phyloP scores from a whole-genome alignment of 169 alveolate genomes.

The Cryptosporidium muris region DNA sequence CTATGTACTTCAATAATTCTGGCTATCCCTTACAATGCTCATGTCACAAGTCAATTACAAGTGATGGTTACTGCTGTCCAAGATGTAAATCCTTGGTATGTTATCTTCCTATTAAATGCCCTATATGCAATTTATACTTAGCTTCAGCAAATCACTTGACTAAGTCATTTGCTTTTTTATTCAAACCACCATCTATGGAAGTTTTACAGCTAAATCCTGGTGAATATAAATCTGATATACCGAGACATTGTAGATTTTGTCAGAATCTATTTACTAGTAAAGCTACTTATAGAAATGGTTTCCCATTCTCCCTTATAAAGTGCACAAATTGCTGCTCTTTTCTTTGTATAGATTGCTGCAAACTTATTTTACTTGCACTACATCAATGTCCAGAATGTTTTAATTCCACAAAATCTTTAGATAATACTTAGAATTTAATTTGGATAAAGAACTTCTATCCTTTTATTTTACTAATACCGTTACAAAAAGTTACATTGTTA shows the following conservation, averaged over 20 bases:
- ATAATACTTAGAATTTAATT: background rate
- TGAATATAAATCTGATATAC: background rate
- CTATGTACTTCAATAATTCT: constrained; percentile 17
- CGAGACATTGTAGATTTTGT: constrained; percentile 16
- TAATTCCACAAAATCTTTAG: background rate
- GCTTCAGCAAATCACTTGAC: constrained; percentile 57
- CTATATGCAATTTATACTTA: constrained; percentile 38
- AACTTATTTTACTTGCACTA: constrained; percentile 19
- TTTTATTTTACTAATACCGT: background rate
- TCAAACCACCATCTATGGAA: constrained; percentile 27
- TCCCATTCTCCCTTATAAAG: background rate
- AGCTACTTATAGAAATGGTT: background rate
- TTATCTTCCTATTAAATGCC: constrained; percentile 57
- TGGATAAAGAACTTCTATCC: background rate
- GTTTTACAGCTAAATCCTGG: background rate
- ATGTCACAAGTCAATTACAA: constrained; percentile 15
- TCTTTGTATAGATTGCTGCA: constrained; percentile 45
- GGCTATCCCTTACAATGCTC: constrained; percentile 51
- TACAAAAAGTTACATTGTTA: too few relatives aligned
- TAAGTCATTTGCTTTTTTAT: constrained; percentile 58
- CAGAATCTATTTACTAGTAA: background rate
- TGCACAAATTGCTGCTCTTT: constrained; percentile 21
- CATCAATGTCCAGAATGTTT: constrained; percentile 67
- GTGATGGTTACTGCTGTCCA: constrained; percentile 52
- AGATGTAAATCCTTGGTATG: constrained; percentile 57